These are phyloP conservation scores for Myochromella boudieri DNA, from an alignment of 768 basidiomycete genomes.

Conservation along the genomic window DNA sequence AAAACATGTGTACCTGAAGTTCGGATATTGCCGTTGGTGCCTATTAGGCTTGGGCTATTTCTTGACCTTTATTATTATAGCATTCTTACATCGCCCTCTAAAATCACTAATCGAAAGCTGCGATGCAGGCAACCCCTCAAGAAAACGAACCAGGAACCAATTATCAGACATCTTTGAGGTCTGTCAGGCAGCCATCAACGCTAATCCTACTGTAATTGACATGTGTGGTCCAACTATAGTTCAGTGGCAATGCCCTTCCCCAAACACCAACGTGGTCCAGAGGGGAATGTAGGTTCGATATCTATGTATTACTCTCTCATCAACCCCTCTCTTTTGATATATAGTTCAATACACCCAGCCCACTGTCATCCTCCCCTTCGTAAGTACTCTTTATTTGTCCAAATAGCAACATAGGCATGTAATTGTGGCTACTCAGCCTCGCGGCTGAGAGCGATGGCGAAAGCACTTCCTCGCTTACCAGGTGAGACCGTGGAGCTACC, in stretches of 20 bases:
- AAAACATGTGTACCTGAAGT: slow-evolving; percentile 6
- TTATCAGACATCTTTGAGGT: not conserved
- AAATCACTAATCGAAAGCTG: not conserved
- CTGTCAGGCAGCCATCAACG: not conserved
- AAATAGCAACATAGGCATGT: slow-evolving; percentile 43
- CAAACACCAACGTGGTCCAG: slow-evolving; percentile 3
- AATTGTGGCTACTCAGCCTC: slow-evolving; percentile 38
- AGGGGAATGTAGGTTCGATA: slow-evolving; percentile 11
- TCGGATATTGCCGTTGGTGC: slow-evolving; percentile 17
- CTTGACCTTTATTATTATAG: not conserved
- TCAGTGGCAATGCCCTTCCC: not conserved
- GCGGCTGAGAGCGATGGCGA: slow-evolving; percentile 12
- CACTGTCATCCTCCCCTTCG: slow-evolving; percentile 45
- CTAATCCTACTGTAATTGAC: slow-evolving; percentile 2
- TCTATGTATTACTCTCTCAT: not conserved
- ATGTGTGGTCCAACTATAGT: not conserved
- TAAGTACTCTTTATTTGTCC: slow-evolving; percentile 46
- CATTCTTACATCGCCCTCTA: not conserved
- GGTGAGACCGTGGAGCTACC: slow-evolving; percentile 5
- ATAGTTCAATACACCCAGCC: slow-evolving; percentile 34
- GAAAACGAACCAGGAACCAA: not conserved
- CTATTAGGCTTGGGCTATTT: slow-evolving; percentile 11
- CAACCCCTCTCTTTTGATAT: slow-evolving; percentile 2
- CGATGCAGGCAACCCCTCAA: slow-evolving; percentile 2
- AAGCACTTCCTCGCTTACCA: slow-evolving; percentile 12